Evolutionary conservation across 768 basidiomycete genomes (phyloP).

Genomic region (Suillus luteus): DNA sequence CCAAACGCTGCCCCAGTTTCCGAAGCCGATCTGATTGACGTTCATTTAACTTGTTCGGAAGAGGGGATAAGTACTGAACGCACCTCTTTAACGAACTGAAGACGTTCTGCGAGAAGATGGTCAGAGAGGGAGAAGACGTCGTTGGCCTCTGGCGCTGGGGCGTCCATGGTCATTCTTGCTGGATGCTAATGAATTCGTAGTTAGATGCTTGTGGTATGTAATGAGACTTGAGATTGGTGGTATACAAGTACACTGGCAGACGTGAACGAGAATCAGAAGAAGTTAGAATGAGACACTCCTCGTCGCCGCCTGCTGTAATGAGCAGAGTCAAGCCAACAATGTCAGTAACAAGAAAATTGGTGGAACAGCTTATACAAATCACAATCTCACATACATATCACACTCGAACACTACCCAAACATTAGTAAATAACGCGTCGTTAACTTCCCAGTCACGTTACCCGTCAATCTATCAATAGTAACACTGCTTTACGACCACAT

Average conservation of each 20-base stretch:
- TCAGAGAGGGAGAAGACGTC: constrained; percentile 80
- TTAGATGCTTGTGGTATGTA: not conserved
- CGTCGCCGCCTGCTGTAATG: constrained; percentile 13
- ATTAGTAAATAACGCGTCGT: constrained; percentile 33
- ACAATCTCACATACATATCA: constrained; percentile 12
- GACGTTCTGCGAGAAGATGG: constrained; percentile 64
- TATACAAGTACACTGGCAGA: constrained; percentile 30
- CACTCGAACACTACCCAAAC: constrained; percentile 32
- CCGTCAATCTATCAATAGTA: not conserved
- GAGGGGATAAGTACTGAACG: constrained; percentile 13
- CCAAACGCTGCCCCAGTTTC: constrained; percentile 95
- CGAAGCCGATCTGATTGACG: constrained; percentile 73
- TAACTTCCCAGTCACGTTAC: constrained; percentile 4
- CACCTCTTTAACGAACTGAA: constrained; percentile 79
- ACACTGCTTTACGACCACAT: not conserved
- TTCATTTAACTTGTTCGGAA: constrained; percentile 15
- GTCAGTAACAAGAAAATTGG: not conserved
- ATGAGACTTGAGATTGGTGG: constrained; percentile 3
- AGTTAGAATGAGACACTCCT: constrained; percentile 6
- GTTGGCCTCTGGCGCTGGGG: constrained; percentile 25
- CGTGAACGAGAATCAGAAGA: constrained; percentile 5
- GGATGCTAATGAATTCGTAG: not conserved
- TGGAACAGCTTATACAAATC: not conserved
- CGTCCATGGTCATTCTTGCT: constrained; percentile 23
- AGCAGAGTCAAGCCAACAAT: constrained; percentile 13